Evolutionary conservation across 129 eudicot species (phyloP).

Genomic region (Chrysanthemum seticuspe): DNA sequence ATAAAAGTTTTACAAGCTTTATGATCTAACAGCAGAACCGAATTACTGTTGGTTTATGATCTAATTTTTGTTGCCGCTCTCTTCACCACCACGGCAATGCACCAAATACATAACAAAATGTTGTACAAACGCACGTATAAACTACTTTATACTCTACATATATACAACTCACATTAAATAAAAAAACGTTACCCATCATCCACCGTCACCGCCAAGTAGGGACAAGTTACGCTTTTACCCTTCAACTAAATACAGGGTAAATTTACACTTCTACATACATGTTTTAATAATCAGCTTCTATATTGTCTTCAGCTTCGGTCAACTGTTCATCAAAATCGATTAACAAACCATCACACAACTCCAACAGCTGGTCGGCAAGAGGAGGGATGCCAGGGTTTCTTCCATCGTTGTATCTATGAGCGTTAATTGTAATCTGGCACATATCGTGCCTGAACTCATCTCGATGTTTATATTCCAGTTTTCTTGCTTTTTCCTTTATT

Average conservation of each 20-base stretch:
- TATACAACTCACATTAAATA: constrained; percentile 19
- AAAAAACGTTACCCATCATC: not conserved
- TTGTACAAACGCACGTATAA: constrained; percentile 15
- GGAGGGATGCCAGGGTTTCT: constrained; percentile 90
- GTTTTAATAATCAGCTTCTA: constrained; percentile 33
- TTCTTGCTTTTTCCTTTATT: constrained; percentile 72
- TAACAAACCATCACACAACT: constrained; percentile 77
- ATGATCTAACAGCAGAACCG: too few relatives aligned
- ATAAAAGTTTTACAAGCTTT: too few relatives aligned
- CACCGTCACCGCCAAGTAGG: not conserved
- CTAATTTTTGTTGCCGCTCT: too few relatives aligned
- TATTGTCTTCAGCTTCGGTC: constrained; percentile 75
- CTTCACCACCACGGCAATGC: not conserved
- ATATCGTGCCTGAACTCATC: constrained; percentile 83
- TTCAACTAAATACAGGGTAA: constrained; percentile 11
- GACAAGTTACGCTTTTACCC: constrained; percentile 13
- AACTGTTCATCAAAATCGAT: constrained; percentile 38
- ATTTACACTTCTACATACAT: constrained; percentile 26
- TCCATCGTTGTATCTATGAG: constrained; percentile 62
- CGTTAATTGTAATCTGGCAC: constrained; percentile 72
- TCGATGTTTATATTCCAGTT: constrained; percentile 69
- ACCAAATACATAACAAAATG: not conserved
- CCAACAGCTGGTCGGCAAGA: constrained; percentile 81
- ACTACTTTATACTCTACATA: constrained; percentile 20
- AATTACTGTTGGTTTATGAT: too few relatives aligned